These are phyloP conservation scores for Diplotaxis tenuifolia DNA, from an alignment of 345 rosid genomes.

Conservation along the genomic window DNA sequence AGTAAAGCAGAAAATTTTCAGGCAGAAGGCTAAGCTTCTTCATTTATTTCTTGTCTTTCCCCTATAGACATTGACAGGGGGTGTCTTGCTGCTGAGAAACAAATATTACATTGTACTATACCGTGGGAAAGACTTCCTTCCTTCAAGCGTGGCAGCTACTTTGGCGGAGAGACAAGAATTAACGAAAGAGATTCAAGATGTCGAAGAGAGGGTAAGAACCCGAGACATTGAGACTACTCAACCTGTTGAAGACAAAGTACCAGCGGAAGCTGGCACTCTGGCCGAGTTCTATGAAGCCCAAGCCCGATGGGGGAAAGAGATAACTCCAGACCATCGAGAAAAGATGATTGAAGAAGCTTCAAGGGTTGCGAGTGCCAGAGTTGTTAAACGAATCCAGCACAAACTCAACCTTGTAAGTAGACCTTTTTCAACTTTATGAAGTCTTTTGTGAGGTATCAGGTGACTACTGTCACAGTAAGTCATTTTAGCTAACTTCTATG, in stretches of 20 bases:
- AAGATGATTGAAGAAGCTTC: slow-evolving; percentile 89
- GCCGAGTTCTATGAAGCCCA: slow-evolving; percentile 98
- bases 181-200: slow-evolving; percentile 75
- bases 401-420: slow-evolving; percentile 72
- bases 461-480: slow-evolving; percentile 1
- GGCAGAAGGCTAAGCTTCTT: slow-evolving; percentile 8
- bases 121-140: slow-evolving; percentile 97
- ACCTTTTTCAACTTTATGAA: slow-evolving; percentile 13
- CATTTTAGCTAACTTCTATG: slow-evolving; percentile 3
- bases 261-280: slow-evolving; percentile 80
- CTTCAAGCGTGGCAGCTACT: slow-evolving; percentile 77
- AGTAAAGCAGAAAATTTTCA: neutral
- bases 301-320: slow-evolving; percentile 85
- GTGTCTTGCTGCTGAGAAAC: slow-evolving; percentile 88
- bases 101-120: slow-evolving; percentile 89
- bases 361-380: slow-evolving; percentile 59
- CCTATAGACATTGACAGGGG: slow-evolving; percentile 80
- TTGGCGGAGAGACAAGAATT: slow-evolving; percentile 81
- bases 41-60: slow-evolving; percentile 1
- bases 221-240: slow-evolving; percentile 47
- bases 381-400: slow-evolving; percentile 72
- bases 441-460: slow-evolving; percentile 5
- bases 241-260: slow-evolving; percentile 50
- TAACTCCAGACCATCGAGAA: slow-evolving; percentile 73
- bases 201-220: slow-evolving; percentile 68